phyloP scores from a whole-genome alignment of 2,329 filamentous ascomycete species.

The Fusarium paranaense region DNA sequence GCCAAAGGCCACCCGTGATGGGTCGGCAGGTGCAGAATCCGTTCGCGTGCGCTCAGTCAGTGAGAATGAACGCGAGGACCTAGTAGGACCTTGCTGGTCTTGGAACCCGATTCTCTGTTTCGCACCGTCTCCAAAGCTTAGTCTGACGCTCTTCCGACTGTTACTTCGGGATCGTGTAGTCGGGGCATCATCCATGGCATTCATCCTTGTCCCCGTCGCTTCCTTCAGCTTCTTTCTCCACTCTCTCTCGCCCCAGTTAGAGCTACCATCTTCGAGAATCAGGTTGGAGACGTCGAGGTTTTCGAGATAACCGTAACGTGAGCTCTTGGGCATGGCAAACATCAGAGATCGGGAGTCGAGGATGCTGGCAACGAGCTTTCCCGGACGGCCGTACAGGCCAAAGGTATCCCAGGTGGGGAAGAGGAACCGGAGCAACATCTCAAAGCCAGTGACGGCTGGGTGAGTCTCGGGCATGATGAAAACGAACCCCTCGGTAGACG shows the following conservation, averaged over 20 bases:
- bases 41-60: constrained; percentile 57
- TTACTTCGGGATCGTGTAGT: constrained; percentile 61
- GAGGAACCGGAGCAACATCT: constrained; percentile 92
- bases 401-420: constrained; percentile 97
- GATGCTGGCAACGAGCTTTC: constrained; percentile 85
- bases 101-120: constrained; percentile 67
- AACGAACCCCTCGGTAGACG: constrained; percentile 89
- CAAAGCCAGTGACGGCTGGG: constrained; percentile 92
- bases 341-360: constrained; percentile 91
- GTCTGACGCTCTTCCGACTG: constrained; percentile 68
- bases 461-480: constrained; percentile 97
- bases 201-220: constrained; percentile 83
- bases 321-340: constrained; percentile 96
- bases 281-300: constrained; percentile 84
- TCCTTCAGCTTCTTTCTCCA: constrained; percentile 94
- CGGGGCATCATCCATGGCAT: constrained; percentile 65
- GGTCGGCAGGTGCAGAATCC: constrained; percentile 63
- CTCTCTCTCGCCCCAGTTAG: constrained; percentile 84
- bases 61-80: constrained; percentile 65
- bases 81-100: constrained; percentile 63
- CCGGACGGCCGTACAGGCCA: constrained; percentile 88
- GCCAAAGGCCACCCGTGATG: constrained; percentile 51
- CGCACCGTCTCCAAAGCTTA: constrained; percentile 59
- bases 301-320: constrained; percentile 90
- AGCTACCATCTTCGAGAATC: constrained; percentile 82